Base-by-base conservation (phyloP, 345 rosid genomes). In the Corchorus capsularis region DNA sequence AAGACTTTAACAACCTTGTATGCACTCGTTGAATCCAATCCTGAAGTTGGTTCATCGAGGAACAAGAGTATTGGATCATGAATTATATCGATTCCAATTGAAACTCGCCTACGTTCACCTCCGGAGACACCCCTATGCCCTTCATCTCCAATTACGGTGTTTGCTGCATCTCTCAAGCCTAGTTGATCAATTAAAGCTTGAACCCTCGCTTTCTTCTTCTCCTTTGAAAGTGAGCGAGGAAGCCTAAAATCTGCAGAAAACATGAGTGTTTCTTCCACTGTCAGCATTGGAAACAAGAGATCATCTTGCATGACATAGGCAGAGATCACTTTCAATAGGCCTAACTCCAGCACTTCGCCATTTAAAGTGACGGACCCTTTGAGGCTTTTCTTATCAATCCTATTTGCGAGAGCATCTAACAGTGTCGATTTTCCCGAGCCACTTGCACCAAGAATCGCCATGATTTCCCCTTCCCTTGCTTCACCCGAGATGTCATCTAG, bases 221-320 rank as follows among this genome's bases (percentile, higher is more conserved):
- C 75, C 83, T 69, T 88, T 56, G 97, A 86, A 6, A 94, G 87
- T 4, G 93, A 85, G 0, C 89, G 92, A 35, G 97, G 98, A 50
- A 94, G 96, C 81, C 97, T 82, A 82, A 94, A 94, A 82, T 92
- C 97, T 6, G 97, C 97, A 0, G 97, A 84, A 82, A 92, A 92
- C 96, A 89, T 94, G 41, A 94, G 80, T 1, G 97, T 94, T 79
- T 94, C 98, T 67, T 94, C 92, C 10, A 94, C 93, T 0, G 97
- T 94, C 20, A 94, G 81, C 98, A 94, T 94, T 0, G 97, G 98
- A 50, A 92, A 94, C 62, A 92, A 81, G 19, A 92, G 89, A 75
- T 94, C 98, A 50, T 94, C 97, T 77, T 94, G 98, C 97, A 89
- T 89, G 5, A 94, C 98, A 70, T 92, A 94, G 46, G 97, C 96